Conservation (phyloP, 768 basidiomycete genomes). For the Lactarius psammicola region DNA sequence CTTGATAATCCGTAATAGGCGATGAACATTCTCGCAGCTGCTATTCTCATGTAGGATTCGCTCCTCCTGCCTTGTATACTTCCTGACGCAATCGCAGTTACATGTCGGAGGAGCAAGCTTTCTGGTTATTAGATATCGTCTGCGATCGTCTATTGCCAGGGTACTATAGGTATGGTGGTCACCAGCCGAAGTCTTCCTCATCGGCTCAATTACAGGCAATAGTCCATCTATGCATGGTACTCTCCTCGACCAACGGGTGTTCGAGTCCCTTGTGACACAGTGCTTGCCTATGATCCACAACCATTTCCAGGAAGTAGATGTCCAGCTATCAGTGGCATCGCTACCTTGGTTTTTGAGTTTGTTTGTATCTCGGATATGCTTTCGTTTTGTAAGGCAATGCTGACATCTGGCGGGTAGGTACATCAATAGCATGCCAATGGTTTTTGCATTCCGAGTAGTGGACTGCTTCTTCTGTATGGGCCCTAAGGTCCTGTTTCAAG, state of each 20-base stretch:
- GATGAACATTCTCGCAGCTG: constrained; percentile 96
- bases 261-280: constrained; percentile 87
- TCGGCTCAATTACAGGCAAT: constrained; percentile 40
- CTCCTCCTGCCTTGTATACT: background rate
- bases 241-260: constrained; percentile 96
- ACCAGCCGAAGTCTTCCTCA: constrained; percentile 13
- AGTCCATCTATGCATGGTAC: constrained; percentile 96
- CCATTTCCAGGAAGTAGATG: constrained; percentile 87
- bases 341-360: constrained; percentile 98
- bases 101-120: constrained; percentile 98
- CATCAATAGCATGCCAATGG: constrained; percentile 94
- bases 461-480: constrained; percentile 99
- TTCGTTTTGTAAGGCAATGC: constrained; percentile 14
- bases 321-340: constrained; percentile 95
- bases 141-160: constrained; percentile 94
- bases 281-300: constrained; percentile 93
- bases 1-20: constrained; percentile 49
- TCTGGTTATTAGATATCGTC: constrained; percentile 93
- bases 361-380: constrained; percentile 49
- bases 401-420: constrained; percentile 46
- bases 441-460: constrained; percentile 96
- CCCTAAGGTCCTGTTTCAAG: constrained; percentile 97
- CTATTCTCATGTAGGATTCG: constrained; percentile 76
- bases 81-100: constrained; percentile 56
- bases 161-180: constrained; percentile 81